Evolutionary conservation across 2,329 filamentous ascomycete genomes (phyloP).

Genomic region (Neonectria punicea): DNA sequence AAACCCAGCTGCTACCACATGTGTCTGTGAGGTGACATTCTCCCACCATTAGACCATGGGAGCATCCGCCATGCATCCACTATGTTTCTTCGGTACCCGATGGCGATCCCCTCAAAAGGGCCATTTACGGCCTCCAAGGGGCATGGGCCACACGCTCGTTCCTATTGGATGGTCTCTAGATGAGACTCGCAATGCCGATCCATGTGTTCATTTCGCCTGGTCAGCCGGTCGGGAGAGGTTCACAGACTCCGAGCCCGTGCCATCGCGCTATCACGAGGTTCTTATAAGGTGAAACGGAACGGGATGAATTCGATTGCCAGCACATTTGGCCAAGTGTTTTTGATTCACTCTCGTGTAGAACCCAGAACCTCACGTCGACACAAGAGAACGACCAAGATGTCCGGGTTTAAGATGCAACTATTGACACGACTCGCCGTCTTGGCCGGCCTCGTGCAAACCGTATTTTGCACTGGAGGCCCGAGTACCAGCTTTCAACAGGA

Average conservation of each 20-base stretch:
- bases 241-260: not conserved
- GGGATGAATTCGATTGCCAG: not conserved
- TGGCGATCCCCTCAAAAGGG: constrained; percentile 6
- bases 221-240: constrained; percentile 1
- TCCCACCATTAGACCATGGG: constrained; percentile 11
- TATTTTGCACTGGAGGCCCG: constrained; percentile 18
- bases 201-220: constrained; percentile 1
- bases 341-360: not conserved
- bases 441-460: constrained; percentile 22
- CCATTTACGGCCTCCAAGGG: not conserved
- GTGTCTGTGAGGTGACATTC: constrained; percentile 6
- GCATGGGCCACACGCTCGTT: constrained; percentile 9
- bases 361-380: not conserved
- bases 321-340: not conserved
- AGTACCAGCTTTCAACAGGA: constrained; percentile 15
- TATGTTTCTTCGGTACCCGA: not conserved
- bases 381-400: not conserved
- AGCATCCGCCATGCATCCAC: constrained; percentile 7
- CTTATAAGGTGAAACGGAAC: constrained; percentile 8
- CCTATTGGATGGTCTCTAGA: constrained; percentile 1
- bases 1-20: not conserved
- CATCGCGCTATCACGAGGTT: not conserved
- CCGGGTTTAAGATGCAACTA: constrained; percentile 5
- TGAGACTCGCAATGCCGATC: not conserved
- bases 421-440: constrained; percentile 2